Evolutionary conservation across 2,329 filamentous ascomycete genomes (phyloP).

Genomic region (Daldinia sp.): DNA sequence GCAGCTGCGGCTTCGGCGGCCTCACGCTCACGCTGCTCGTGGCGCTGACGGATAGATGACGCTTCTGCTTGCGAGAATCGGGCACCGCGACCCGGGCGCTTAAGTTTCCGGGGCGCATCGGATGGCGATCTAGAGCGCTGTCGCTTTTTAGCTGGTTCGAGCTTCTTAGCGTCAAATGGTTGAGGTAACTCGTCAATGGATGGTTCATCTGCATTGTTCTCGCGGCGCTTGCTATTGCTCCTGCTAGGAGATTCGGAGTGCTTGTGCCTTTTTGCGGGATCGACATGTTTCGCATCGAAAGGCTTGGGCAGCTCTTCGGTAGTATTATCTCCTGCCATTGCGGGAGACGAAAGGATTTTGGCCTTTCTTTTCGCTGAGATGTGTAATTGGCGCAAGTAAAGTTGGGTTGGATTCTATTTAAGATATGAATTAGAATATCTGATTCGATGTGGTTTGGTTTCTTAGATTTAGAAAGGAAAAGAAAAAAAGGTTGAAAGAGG

Average conservation of each 20-base stretch:
- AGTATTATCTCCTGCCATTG: constrained; percentile 53
- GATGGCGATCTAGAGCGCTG: constrained; percentile 64
- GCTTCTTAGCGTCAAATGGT: constrained; percentile 69
- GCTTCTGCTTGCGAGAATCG: constrained; percentile 76
- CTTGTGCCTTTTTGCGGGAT: constrained; percentile 57
- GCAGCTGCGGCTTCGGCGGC: constrained; percentile 54
- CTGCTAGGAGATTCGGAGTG: constrained; percentile 53
- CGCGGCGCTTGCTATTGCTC: constrained; percentile 50
- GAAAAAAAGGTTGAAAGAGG: not conserved
- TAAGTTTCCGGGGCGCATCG: constrained; percentile 69
- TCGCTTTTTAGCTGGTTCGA: constrained; percentile 70
- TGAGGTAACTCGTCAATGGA: constrained; percentile 64
- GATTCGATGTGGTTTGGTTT: not conserved
- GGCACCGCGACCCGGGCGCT: constrained; percentile 74
- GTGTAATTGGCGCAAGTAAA: constrained; percentile 5
- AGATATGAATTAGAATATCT: not conserved
- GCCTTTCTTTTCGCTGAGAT: constrained; percentile 2
- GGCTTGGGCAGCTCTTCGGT: constrained; percentile 55
- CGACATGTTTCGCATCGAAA: constrained; percentile 58
- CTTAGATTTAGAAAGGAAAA: not conserved
- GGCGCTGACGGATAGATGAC: constrained; percentile 73
- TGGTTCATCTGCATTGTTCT: constrained; percentile 43
- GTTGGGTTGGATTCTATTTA: constrained; percentile 1
- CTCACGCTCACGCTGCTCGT: constrained; percentile 67
- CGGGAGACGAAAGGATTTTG: constrained; percentile 32